Conservation (phyloP, 805 yeast species). For the Jamesozyma gamospora region DNA sequence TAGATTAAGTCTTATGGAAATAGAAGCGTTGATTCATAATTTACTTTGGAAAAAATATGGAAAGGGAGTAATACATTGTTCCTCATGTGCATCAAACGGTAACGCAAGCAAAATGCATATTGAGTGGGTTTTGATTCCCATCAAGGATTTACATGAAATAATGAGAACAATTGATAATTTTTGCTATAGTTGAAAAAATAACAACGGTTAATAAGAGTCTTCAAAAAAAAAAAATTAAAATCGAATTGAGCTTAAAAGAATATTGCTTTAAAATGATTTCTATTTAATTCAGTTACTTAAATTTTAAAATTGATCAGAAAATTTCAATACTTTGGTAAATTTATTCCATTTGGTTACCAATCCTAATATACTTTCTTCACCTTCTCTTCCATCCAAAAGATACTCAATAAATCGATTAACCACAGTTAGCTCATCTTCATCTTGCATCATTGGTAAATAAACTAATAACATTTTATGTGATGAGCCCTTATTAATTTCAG, state of each 20-base stretch:
- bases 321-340: too few relatives aligned
- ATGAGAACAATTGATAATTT: constrained; percentile 13
- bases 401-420: constrained; percentile 6
- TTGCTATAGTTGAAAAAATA: constrained; percentile 6
- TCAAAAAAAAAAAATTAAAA: too few relatives aligned
- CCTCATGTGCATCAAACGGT: constrained; percentile 17
- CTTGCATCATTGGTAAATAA: not conserved
- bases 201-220: too few relatives aligned
- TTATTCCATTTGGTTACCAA: too few relatives aligned
- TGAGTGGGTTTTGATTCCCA: constrained; percentile 24
- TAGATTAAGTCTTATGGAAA: constrained; percentile 7
- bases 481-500: constrained; percentile 2
- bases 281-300: too few relatives aligned
- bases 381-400: constrained; percentile 12
- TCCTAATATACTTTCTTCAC: constrained; percentile 2
- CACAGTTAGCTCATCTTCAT: constrained; percentile 1
- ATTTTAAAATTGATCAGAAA: not conserved
- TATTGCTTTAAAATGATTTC: too few relatives aligned
- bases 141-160: constrained; percentile 14
- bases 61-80: constrained; percentile 21
- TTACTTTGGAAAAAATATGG: constrained; percentile 24
- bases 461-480: constrained; percentile 1
- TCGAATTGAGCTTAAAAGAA: too few relatives aligned
- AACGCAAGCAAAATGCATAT: constrained; percentile 15
- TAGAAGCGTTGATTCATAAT: constrained; percentile 20